Percentiles rank a stretch among this genome's conserved stretches.
These are phyloP conservation scores for Yamadazyma friedrichii DNA, from an alignment of 1,139 yeast genomes.

Conservation along the genomic window DNA sequence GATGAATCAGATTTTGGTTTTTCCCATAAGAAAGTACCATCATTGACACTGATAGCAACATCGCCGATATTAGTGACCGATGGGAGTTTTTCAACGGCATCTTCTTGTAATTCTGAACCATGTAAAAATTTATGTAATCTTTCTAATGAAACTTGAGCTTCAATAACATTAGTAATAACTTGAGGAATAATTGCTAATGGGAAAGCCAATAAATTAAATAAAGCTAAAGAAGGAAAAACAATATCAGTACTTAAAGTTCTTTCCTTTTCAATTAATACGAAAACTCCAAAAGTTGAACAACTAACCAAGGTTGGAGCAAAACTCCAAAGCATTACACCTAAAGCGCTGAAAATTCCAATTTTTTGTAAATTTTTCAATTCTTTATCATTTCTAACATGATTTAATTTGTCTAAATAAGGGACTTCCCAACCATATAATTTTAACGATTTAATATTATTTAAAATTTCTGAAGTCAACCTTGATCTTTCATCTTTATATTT, in stretches of 20 bases:
- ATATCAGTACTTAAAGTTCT: slow-evolving; percentile 82
- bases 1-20: slow-evolving; percentile 54
- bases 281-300: slow-evolving; percentile 86
- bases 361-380: slow-evolving; percentile 76
- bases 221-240: slow-evolving; percentile 91
- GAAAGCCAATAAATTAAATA: slow-evolving; percentile 82
- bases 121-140: slow-evolving; percentile 75
- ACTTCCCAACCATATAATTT: slow-evolving; percentile 94
- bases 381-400: slow-evolving; percentile 81
- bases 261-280: slow-evolving; percentile 59
- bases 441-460: slow-evolving; percentile 87
- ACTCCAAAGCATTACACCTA: slow-evolving; percentile 75
- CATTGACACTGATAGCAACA: slow-evolving; percentile 60
- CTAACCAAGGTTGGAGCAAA: slow-evolving; percentile 91
- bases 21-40: slow-evolving; percentile 89
- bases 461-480: slow-evolving; percentile 75
- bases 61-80: slow-evolving; percentile 58
- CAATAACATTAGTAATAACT: slow-evolving; percentile 82
- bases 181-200: slow-evolving; percentile 94
- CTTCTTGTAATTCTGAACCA: slow-evolving; percentile 77
- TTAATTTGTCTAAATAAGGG: slow-evolving; percentile 74
- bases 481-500: slow-evolving; percentile 46
- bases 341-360: slow-evolving; percentile 77
- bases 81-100: slow-evolving; percentile 66
- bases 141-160: slow-evolving; percentile 82